phyloP scores from a whole-genome alignment of 441 rosid genomes.

The Lepidium campestre region DNA sequence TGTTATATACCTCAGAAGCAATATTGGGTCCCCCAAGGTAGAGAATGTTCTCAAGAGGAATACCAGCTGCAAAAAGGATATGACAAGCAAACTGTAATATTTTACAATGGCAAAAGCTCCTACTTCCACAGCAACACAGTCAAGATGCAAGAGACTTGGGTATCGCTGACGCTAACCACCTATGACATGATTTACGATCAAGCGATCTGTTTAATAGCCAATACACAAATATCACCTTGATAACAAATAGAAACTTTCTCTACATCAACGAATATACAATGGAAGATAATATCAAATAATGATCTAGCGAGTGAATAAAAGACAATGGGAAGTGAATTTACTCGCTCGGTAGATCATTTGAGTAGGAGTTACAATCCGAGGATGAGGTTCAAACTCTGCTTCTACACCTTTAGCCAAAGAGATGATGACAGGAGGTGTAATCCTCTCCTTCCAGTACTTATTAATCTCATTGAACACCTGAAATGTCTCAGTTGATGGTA shows the following conservation, averaged over 20 bases:
- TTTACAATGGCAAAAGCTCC: not conserved
- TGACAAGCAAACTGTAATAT: not conserved
- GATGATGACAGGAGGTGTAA: slow-evolving; percentile 67
- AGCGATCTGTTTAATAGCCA: too few relatives aligned
- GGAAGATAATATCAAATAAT: not conserved
- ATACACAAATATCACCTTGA: not conserved
- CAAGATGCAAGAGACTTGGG: not conserved
- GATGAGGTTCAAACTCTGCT: slow-evolving; percentile 77
- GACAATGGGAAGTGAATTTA: slow-evolving; percentile 31
- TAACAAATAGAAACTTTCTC: not conserved
- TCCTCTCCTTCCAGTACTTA: slow-evolving; percentile 84
- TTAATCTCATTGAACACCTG: slow-evolving; percentile 85
- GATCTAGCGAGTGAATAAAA: not conserved
- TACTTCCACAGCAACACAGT: not conserved
- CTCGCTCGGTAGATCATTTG: slow-evolving; percentile 88
- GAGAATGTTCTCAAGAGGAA: slow-evolving; percentile 75
- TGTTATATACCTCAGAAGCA: slow-evolving; percentile 91
- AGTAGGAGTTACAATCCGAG: slow-evolving; percentile 88
- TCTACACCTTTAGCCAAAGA: slow-evolving; percentile 93
- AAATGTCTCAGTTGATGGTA: slow-evolving; percentile 89
- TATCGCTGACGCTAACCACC: not conserved
- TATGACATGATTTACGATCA: too few relatives aligned
- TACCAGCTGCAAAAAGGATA: slow-evolving; percentile 52
- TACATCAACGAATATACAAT: not conserved
- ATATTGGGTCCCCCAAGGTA: slow-evolving; percentile 99